Percentiles rank a stretch among this genome's conserved stretches.
Conservation (phyloP, 2,329 filamentous ascomycete genomes). For the Rhynchosporium agropyri region DNA sequence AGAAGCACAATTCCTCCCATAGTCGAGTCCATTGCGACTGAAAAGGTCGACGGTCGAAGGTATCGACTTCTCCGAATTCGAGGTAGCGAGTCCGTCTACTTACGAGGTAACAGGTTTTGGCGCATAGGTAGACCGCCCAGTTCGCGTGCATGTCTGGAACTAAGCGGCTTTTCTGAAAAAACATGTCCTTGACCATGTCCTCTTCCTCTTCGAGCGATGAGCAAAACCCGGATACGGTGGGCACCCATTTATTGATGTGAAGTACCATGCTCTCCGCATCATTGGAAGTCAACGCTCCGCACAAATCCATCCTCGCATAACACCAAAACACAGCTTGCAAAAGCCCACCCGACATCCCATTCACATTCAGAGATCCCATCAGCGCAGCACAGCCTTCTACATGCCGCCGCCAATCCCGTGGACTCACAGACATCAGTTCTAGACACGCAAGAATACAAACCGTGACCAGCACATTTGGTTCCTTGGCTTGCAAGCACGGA, state of each 20-base stretch:
- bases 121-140: conserved; percentile 59
- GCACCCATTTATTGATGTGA: conserved; percentile 53
- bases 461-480: conserved; percentile 50
- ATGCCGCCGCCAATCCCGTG: conserved; percentile 56
- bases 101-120: conserved; percentile 54
- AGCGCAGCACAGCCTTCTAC: conserved; percentile 58
- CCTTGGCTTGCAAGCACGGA: conserved; percentile 48
- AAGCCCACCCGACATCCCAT: conserved; percentile 52
- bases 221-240: conserved; percentile 41
- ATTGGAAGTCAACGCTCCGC: conserved; percentile 55
- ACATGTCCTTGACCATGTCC: no score
- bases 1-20: conserved; percentile 54
- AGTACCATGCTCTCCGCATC: conserved; percentile 53
- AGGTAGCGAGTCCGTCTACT: conserved; percentile 49
- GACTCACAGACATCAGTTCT: conserved; percentile 52
- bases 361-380: conserved; percentile 53
- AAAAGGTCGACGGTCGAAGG: conserved; percentile 38
- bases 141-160: conserved; percentile 60
- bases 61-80: conserved; percentile 7
- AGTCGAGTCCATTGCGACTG: conserved; percentile 50
- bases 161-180: neutral
- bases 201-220: neutral
- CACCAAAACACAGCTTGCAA: conserved; percentile 60
- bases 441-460: conserved; percentile 52
- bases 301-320: conserved; percentile 57